Evolutionary conservation across 177 flowering plant genomes (phyloP).

Genomic region (Tripterygium wilfordii): DNA sequence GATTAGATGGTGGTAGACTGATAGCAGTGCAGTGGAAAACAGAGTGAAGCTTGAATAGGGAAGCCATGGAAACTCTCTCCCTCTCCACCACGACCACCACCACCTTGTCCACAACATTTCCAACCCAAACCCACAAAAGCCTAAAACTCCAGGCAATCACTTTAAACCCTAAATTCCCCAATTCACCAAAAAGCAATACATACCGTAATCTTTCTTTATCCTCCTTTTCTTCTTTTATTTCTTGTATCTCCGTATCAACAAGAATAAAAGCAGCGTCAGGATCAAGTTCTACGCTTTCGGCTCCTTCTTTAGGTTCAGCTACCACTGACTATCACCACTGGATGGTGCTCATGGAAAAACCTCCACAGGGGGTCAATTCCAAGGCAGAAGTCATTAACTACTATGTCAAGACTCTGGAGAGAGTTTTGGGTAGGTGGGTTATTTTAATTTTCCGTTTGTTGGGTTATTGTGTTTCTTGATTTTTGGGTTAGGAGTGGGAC

Average conservation of each 20-base stretch:
- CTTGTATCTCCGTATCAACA: slow-evolving; percentile 8
- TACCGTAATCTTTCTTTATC: slow-evolving; percentile 4
- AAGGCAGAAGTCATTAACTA: slow-evolving; percentile 50
- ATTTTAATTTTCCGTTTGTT: background rate
- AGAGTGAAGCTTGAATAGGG: too few species aligned
- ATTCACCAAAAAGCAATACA: slow-evolving; percentile 3
- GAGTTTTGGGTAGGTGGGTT: slow-evolving; percentile 57
- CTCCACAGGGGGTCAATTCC: slow-evolving; percentile 33
- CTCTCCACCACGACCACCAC: slow-evolving; percentile 12
- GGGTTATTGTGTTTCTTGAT: background rate
- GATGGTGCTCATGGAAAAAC: slow-evolving; percentile 60
- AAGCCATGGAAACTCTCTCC: slow-evolving; percentile 23
- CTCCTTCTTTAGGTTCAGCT: slow-evolving; percentile 17
- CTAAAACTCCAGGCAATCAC: slow-evolving; percentile 4
- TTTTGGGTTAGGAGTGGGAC: background rate
- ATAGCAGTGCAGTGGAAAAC: too few species aligned
- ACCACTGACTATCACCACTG: slow-evolving; percentile 32
- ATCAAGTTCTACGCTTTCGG: too few species aligned
- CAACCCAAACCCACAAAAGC: slow-evolving; percentile 12
- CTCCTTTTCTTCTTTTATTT: slow-evolving; percentile 9
- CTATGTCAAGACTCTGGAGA: slow-evolving; percentile 49
- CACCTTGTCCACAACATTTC: slow-evolving; percentile 1
- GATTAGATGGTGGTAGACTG: too few species aligned
- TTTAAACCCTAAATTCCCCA: slow-evolving; percentile 5
- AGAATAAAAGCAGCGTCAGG: slow-evolving; percentile 13